Evolutionary conservation across 768 basidiomycete genomes (phyloP), one percentile per base, ranked within the genome.

Genomic region (Lyophyllum semitale): DNA sequence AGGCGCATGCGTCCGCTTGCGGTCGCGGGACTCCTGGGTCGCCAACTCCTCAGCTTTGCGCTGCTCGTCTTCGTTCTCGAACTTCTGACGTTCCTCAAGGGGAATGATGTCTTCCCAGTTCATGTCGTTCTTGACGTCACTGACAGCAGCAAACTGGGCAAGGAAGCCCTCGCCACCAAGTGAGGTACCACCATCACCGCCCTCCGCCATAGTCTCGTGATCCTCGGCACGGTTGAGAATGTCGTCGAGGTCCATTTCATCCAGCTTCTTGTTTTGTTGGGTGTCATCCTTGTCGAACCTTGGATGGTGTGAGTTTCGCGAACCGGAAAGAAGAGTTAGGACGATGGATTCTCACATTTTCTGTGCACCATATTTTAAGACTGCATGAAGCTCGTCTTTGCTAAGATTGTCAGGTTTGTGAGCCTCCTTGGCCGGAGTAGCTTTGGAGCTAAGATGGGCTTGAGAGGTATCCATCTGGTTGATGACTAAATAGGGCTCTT

Each of bases 391-490:
- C 70, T 99, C 97, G 63, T 98, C 97, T 74, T 95, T 97, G 73
- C 91, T 95, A 59, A 93, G 75, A 72, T 90, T 89, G 61, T 89
- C 89, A 2, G 91, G 83, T 68, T 93, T 94, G 57, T 79, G 72
- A 20, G 82, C 71, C 48, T 91, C 90, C 66, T 88, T 91, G 53
- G 71, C 63, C 63, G 80, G 78, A 27, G 80, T 71, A 18, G 82
- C 80, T 65, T 93, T 94, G 53, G 90, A 88, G 67, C 93, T 88
- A 50, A 99, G 85, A 73, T 98, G 93, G 40, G 93, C 92, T 61
- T 98, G 97, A 38, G 95, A 95, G 22, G 97, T 99, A 74, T 99
- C 97, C 91, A 98, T 97, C 75, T 98, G 96, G 73, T 98, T 97
- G 79, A 99, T 98, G 77, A 99, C 95, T 97, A 44, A 30, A 27